Evolutionary conservation across 176 grass and related monocot genomes (phyloP), one percentile per base, ranked within the genome.

Genomic region (Musa itinerans): DNA sequence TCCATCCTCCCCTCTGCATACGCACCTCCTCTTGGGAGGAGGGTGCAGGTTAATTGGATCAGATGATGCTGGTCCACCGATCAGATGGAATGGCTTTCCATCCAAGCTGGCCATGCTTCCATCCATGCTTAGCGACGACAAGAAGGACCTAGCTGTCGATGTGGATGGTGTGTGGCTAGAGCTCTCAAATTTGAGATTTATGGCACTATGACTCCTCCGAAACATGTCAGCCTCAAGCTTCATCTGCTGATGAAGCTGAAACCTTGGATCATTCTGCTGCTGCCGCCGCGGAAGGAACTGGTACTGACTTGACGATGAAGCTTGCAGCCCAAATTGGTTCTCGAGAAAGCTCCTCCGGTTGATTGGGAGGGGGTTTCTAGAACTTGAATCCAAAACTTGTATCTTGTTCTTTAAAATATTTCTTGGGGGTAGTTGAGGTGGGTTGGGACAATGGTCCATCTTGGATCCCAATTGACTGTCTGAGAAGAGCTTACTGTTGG

Each of bases 111-210:
- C 83, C 57, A 88, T 78, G 22, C 92, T 92, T n/a, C 87, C 85
- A 25, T 97, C 90, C 81, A 90, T 89, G 13, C 93, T 97, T 50
- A 97, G 82, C 1, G 93, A 97, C 1, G 93, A 90, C 82, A 93
- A 34, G 78, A 97, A 89, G 0, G 92, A 96, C 17, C 82, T 86
- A 9, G 87, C 79, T 0, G 93, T 87, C 9, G 90, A 90, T 67
- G 90, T 81, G 5, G 85, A 81, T 57, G 83, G 83, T 0, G 78
- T 72, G 25, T 81, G 78, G 11, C 74, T 80, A 9, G 85, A 76
- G 65, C 76, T 80, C 34, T 89, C 88, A 29, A 97, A 90, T 81
- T 93, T 97, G 8, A 97, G 68, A 81, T 81, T 92, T 51, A 92
- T 75, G 53, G 68, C 71, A 19, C 85, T 86, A 27, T 73, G 88